Conservation (phyloP, 2,329 filamentous ascomycete species). For the Neobulgaria alba region DNA sequence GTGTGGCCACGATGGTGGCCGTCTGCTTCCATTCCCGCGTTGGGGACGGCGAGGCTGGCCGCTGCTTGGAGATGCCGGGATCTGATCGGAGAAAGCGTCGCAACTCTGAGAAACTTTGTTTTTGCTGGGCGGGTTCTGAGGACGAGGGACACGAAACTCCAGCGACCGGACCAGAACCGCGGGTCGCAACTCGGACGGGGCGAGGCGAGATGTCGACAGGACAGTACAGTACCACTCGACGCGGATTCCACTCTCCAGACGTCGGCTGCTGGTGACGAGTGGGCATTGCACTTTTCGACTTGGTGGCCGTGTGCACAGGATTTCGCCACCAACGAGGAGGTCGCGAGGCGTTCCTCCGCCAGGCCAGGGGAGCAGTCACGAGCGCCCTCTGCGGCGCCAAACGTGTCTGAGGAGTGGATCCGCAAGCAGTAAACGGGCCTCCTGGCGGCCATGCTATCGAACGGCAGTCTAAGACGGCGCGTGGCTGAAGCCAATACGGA, state of each 20-base stretch:
- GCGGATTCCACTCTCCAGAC: background rate
- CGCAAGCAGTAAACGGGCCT: constrained; percentile 1
- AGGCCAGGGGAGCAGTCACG: constrained; percentile 11
- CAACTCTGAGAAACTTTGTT: background rate
- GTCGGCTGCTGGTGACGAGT: background rate
- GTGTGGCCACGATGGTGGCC: background rate
- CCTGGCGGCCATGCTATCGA: constrained; percentile 3
- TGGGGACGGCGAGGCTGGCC: no score
- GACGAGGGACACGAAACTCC: background rate
- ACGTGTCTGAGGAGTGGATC: constrained; percentile 12
- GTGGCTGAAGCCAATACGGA: background rate
- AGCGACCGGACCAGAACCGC: no score
- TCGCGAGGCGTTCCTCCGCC: background rate
- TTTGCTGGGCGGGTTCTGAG: background rate
- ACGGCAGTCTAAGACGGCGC: constrained; percentile 8
- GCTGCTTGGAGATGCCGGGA: no score
- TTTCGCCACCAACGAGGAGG: background rate
- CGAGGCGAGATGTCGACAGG: background rate
- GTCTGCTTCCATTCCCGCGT: no score
- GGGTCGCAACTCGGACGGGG: background rate
- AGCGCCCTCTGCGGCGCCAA: constrained; percentile 17
- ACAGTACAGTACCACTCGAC: background rate
- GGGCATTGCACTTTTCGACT: background rate
- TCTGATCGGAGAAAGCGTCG: no score
- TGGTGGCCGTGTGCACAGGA: background rate